Percentiles rank a stretch among this genome's conserved stretches.
Conservation (phyloP, 192 early-diverging fungal species). For the Jimgerdemannia flammicorona region DNA sequence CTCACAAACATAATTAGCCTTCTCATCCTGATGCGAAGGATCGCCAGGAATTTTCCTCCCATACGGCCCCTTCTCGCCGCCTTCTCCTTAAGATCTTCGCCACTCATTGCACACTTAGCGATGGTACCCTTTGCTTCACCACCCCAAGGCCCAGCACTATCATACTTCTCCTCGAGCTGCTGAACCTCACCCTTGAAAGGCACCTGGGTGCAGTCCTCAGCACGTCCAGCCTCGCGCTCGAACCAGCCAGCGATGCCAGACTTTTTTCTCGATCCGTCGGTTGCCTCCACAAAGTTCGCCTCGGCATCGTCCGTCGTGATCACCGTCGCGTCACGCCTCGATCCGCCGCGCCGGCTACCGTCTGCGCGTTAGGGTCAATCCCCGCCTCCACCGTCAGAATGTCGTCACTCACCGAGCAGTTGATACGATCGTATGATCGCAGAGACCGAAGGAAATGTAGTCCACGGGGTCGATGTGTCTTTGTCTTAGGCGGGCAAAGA, state of each 20-base stretch:
- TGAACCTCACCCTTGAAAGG: constrained; percentile 14
- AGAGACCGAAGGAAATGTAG: constrained; percentile 80
- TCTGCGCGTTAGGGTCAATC: not conserved
- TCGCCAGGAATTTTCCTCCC: constrained; percentile 1
- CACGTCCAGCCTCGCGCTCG: no score
- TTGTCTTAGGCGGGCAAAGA: constrained; percentile 51
- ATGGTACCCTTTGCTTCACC: constrained; percentile 8
- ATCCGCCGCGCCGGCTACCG: not conserved
- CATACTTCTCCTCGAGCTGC: not conserved
- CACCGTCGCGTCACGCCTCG: not conserved
- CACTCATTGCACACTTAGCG: constrained; percentile 22
- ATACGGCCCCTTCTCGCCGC: not conserved
- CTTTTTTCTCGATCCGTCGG: constrained; percentile 4
- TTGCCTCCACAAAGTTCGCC: constrained; percentile 19
- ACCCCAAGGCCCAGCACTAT: not conserved
- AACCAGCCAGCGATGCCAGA: constrained; percentile 8
- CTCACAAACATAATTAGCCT: constrained; percentile 65
- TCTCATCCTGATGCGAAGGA: constrained; percentile 7
- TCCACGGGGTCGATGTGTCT: constrained; percentile 51
- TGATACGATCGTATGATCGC: constrained; percentile 75
- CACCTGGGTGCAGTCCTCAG: constrained; percentile 26
- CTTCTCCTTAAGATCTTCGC: constrained; percentile 17
- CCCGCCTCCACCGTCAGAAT: constrained; percentile 18
- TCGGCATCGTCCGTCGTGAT: constrained; percentile 8
- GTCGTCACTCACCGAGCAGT: constrained; percentile 17